Base-by-base conservation (phyloP, 2,329 filamentous ascomycete species). In the Mycosphaerella arachidis region DNA sequence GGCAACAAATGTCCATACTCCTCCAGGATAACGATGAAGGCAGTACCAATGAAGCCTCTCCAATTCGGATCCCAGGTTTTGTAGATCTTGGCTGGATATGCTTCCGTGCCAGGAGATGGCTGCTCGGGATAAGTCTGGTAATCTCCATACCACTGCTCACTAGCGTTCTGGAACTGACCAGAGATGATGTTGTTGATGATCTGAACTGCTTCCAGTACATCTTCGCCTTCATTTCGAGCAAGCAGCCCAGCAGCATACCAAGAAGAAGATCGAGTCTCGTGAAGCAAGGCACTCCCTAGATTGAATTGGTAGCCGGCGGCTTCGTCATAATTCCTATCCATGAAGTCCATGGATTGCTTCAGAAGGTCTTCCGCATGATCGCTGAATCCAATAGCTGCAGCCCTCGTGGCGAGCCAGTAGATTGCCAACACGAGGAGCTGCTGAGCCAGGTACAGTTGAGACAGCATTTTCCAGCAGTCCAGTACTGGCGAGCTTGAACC, bases 11-110 rank as follows among this genome's bases (percentile, higher is more conserved):
- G 69, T 0, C 76, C 70, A 56, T 83, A 87, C 63, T 87, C 84
- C 67, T 87, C 84, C 24, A 85, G 74, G 29, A 80, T 80, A 45
- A 86, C 73, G 29, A 87, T 79, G 13, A 87, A 77, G 0, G 82
- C 79, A 0, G 83, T 85, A 12, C 83, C 83, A 35, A 87, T 77
- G 58, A 87, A 87, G 0, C 84, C 84, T 53, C 85, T 76, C 84
- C 84, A 87, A 62, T 87, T 87, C 9, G 58, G 84, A 64, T 87
- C 85, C 81, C 83, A 87, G 0, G 80, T 79, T 57, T 79, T 77
- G 67, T 86, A 85, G 35, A 83, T 82, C 4, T 71, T 67, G 0
- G 77, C 70, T 1, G 77, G 76, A 62, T 87, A 87, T 16, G 74
- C 71, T 1, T 72, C 56, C 2, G 77, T 80, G 18, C 83, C 84